Evolutionary conservation across 805 yeast species (phyloP).

Genomic region (Limtongia smithiae): DNA sequence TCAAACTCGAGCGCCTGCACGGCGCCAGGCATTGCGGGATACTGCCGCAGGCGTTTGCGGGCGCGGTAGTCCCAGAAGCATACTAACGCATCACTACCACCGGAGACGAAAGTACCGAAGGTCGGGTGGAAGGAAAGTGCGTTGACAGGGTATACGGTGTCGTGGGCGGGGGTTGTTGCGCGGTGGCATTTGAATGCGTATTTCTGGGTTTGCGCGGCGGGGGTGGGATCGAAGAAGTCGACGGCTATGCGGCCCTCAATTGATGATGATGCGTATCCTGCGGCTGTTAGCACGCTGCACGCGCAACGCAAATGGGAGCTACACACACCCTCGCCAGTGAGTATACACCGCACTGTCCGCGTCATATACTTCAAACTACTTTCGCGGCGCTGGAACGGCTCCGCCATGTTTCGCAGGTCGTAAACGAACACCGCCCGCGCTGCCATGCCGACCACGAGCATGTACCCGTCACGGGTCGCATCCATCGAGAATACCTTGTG

Average conservation of each 20-base stretch:
- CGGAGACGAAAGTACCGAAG: slow-evolving; percentile 46
- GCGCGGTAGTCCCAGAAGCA: slow-evolving; percentile 51
- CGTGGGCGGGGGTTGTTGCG: slow-evolving; percentile 40
- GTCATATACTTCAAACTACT: slow-evolving; percentile 67
- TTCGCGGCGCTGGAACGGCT: slow-evolving; percentile 52
- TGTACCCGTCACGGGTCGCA: slow-evolving; percentile 38
- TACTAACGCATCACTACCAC: slow-evolving; percentile 51
- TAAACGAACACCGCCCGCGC: slow-evolving; percentile 53
- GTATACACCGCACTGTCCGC: slow-evolving; percentile 52
- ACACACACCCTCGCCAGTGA: slow-evolving; percentile 51
- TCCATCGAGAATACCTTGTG: slow-evolving; percentile 65
- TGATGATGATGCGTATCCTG: slow-evolving; percentile 53
- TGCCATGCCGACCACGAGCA: slow-evolving; percentile 53
- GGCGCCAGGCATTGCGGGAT: slow-evolving; percentile 39
- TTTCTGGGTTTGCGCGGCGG: slow-evolving; percentile 43
- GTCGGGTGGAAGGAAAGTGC: slow-evolving; percentile 44
- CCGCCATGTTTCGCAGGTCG: slow-evolving; percentile 48
- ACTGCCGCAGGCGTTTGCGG: slow-evolving; percentile 45
- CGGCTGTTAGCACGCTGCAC: neutral
- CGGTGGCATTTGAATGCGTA: slow-evolving; percentile 86
- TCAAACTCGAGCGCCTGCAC: slow-evolving; percentile 43
- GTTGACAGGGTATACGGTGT: slow-evolving; percentile 53
- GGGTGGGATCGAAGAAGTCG: slow-evolving; percentile 57
- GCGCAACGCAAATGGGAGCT: neutral
- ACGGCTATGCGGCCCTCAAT: slow-evolving; percentile 81